phyloP scores from a whole-genome alignment of 345 rosid species.

The Psidium friedrichsthalianum region DNA sequence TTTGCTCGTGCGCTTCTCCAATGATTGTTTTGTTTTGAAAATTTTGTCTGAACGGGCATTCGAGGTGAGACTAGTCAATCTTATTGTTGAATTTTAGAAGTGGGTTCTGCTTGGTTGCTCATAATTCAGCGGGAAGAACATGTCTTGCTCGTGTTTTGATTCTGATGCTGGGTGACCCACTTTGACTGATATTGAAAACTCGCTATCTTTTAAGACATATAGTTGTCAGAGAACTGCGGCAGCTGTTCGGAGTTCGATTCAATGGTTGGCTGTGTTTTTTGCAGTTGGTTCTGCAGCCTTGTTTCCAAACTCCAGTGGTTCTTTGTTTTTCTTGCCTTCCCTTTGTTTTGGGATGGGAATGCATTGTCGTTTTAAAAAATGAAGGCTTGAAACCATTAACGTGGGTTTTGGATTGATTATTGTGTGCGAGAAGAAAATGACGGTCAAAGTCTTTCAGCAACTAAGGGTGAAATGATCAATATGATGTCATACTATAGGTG shows the following conservation, averaged over 20 bases:
- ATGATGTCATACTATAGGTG: not conserved
- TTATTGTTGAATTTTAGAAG: not conserved
- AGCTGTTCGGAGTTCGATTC: not conserved
- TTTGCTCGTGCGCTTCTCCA: not conserved
- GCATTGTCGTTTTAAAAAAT: not conserved
- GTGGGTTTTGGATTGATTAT: not conserved
- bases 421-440: not conserved
- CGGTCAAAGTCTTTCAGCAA: not conserved
- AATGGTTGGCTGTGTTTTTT: not conserved
- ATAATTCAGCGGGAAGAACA: not conserved
- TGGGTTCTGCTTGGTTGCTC: not conserved
- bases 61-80: not conserved
- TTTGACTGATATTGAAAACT: not conserved
- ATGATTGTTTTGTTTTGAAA: not conserved
- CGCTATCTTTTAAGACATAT: not conserved
- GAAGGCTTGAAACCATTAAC: not conserved
- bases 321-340: not conserved
- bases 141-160: not conserved
- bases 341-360: not conserved
- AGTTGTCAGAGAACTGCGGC: not conserved
- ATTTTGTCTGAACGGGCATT: not conserved
- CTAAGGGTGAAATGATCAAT: not conserved
- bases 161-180: not conserved
- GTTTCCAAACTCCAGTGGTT: not conserved
- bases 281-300: not conserved